A percentile compares a stretch with the other conserved stretches of the same genome.
Conservation (phyloP, 1,284 basidiomycete species). For the Sanghuangporus weigelae region DNA sequence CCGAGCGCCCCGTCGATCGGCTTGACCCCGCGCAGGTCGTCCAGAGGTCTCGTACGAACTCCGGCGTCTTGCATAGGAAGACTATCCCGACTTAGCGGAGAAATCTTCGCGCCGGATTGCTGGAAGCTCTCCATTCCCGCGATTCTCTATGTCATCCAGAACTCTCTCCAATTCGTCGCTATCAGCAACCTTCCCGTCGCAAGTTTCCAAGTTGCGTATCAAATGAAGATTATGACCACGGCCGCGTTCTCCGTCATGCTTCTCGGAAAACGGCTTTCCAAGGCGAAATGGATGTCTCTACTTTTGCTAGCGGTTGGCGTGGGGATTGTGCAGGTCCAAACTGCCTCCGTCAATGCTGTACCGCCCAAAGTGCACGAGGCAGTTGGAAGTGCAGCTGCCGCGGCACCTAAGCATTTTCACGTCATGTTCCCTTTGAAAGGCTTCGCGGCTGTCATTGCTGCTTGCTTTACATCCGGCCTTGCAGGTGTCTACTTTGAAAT, state of each 20-base stretch:
- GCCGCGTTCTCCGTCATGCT: conserved; percentile 90
- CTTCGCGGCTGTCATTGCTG: conserved; percentile 82
- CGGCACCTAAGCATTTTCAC: conserved; percentile 32
- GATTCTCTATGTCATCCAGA: conserved; percentile 88
- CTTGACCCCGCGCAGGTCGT: conserved; percentile 25
- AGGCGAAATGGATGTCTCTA: conserved; percentile 80
- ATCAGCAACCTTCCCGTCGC: conserved; percentile 91
- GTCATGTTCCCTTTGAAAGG: conserved; percentile 81
- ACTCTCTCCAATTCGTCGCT: conserved; percentile 94
- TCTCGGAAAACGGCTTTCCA: conserved; percentile 74
- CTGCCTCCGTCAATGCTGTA: conserved; percentile 29
- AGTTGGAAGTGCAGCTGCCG: conserved; percentile 32
- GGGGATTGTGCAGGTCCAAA: conserved; percentile 89
- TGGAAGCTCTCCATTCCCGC: conserved; percentile 82
- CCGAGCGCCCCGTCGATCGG: conserved; percentile 24
- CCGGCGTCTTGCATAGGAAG: conserved; percentile 33
- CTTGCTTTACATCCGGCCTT: conserved; percentile 95
- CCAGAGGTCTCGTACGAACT: conserved; percentile 24
- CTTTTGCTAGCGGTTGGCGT: conserved; percentile 87
- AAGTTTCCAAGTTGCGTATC: conserved; percentile 93
- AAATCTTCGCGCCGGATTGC: conserved; percentile 62
- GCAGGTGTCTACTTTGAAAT: conserved; percentile 99
- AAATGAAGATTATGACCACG: conserved; percentile 98
- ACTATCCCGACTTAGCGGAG: conserved; percentile 37
- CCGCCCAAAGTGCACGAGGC: conserved; percentile 28